Evolutionary conservation across 768 basidiomycete species (phyloP), one percentile per base, ranked within the genome.

Genomic region (Mycena maculata): DNA sequence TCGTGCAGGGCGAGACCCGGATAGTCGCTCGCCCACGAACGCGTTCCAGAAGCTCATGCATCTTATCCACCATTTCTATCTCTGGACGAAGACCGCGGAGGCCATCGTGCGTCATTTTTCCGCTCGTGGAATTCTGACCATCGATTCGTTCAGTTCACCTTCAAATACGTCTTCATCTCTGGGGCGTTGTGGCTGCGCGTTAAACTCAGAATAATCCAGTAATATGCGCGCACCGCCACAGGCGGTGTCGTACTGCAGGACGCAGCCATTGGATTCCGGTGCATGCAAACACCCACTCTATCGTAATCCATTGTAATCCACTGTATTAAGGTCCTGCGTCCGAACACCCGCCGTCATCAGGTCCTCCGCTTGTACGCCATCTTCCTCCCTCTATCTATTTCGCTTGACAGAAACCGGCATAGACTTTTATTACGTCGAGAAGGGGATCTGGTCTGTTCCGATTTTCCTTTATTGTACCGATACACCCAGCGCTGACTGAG

Each of bases 171-270:
- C 0, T 36, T 87, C 9, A 69, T 87, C 13, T 82, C 84, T 0
- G 72, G 89, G 41, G 83, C 81, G 0, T 73, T 89, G 2, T 89
- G 86, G 86, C 74, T 88, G 0, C n/a, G n/a, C n/a, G n/a, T n/a
- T n/a, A n/a, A n/a, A n/a, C n/a, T n/a, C n/a, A n/a, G n/a, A n/a
- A n/a, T n/a, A n/a, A n/a, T n/a, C n/a, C n/a, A n/a, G n/a, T n/a
- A n/a, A n/a, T n/a, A n/a, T n/a, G n/a, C n/a, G n/a, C n/a, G n/a
- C n/a, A n/a, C n/a, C n/a, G n/a, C n/a, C n/a, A n/a, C n/a, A n/a
- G n/a, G n/a, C n/a, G n/a, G n/a, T n/a, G n/a, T n/a, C n/a, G n/a
- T n/a, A n/a, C n/a, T n/a, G n/a, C n/a, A n/a, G n/a, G n/a, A n/a
- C n/a, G n/a, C n/a, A n/a, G n/a, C n/a, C n/a, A n/a, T n/a, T n/a